Evolutionary conservation across 345 rosid species (phyloP), one percentile per base, ranked within the genome.

Genomic region (Boechera retrofracta): DNA sequence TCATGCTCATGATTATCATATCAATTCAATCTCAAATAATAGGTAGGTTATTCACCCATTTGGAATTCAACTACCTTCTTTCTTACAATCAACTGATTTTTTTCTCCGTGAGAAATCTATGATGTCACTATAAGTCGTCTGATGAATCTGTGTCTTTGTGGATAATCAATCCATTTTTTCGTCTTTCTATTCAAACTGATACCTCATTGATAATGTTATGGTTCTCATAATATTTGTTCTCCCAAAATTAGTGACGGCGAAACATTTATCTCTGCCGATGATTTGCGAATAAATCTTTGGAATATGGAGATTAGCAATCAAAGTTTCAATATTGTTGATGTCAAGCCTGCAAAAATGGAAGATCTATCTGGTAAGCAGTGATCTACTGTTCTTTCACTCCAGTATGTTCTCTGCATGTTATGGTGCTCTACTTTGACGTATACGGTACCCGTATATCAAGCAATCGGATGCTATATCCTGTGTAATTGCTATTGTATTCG

Each of bases 1-100:
- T 62, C 98, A 95, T 80, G 99, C 99, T 71, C 99, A 95, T 85
- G 98, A 95, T 81, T 95, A 95, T 87, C 99, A 95, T 81, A 91
- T 95, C 80, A 92, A 93, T 87, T 95, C 98, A 39, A 95, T 95
- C 72, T 95, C 98, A 60, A 93, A 85, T 82, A 95, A 93, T 81
- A 95, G 97, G 99, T 93, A 68, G 18, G 71, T 24, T 31, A 39
- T 64, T n/a, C 16, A 45, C 39, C 36, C 52, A 44, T 54, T 67
- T 39, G 36, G 32, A 7, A 28, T 62, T 36, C 21, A 7, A 57
- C 24, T 72, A 52, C 12, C 38, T 33, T 63, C 12, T 31, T 56
- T 7, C 31, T 41, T 77, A 5, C 54, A 33, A 15, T 44, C 35
- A 21, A 59, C 68, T 67, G 28, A 13, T 16, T 24, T 60, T 15